phyloP scores from a whole-genome alignment of 768 basidiomycete species.

The Psilocybe cyanescens region DNA sequence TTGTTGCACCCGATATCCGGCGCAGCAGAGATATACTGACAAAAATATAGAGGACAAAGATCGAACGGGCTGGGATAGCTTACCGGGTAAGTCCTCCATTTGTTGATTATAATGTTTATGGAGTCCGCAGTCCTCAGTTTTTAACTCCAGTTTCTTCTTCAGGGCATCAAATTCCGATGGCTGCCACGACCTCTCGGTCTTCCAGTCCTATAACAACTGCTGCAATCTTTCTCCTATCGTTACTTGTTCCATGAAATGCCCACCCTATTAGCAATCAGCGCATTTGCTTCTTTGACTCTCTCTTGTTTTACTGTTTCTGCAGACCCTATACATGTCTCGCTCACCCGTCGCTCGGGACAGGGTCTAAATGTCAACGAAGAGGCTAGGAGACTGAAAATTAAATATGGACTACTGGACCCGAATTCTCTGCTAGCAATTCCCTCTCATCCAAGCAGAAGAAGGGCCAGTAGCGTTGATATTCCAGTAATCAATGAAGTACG shows the following conservation, averaged over 20 bases:
- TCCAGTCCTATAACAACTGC: not conserved
- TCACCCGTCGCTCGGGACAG: constrained; percentile 38
- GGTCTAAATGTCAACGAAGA: constrained; percentile 38
- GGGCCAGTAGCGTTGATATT: constrained; percentile 40
- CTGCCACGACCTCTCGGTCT: too few species aligned
- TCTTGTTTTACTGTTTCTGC: constrained; percentile 32
- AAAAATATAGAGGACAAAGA: not conserved
- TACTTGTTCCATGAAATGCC: not conserved
- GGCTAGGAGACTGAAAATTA: constrained; percentile 47
- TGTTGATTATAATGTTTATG: not conserved
- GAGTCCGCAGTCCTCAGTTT: not conserved
- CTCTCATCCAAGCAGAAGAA: constrained; percentile 28
- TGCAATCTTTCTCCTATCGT: not conserved
- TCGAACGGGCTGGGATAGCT: too few species aligned
- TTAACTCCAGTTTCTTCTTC: not conserved
- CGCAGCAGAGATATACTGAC: not conserved
- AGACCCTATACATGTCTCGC: constrained; percentile 49
- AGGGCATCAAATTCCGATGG: not conserved
- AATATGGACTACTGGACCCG: constrained; percentile 43
- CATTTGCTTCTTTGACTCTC: constrained; percentile 29
- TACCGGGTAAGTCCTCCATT: not conserved
- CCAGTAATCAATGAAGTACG: constrained; percentile 56
- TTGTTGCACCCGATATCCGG: not conserved
- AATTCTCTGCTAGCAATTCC: constrained; percentile 12
- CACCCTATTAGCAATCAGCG: not conserved